These are phyloP conservation scores for Sclerotiophoma versabilis DNA, from an alignment of 2,329 filamentous ascomycete species.

Conservation along the genomic window DNA sequence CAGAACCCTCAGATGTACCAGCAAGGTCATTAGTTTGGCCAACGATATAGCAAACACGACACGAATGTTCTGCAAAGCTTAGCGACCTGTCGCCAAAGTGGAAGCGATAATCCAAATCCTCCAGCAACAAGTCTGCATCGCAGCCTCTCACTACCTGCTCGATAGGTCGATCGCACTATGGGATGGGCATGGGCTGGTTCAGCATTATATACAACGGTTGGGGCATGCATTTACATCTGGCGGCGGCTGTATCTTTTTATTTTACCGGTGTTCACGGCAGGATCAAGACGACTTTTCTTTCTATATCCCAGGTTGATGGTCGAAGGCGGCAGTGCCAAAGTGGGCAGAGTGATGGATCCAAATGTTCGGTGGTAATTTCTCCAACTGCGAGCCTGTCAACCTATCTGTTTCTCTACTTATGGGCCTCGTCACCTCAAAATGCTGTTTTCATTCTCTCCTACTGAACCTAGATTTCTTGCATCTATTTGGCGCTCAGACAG, in stretches of 20 bases:
- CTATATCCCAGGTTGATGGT: slow-evolving; percentile 17
- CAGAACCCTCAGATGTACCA: slow-evolving; percentile 58
- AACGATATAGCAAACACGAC: slow-evolving; percentile 32
- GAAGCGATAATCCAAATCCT: not conserved
- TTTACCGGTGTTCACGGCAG: slow-evolving; percentile 40
- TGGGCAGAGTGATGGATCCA: slow-evolving; percentile 7
- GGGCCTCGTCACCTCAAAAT: slow-evolving; percentile 12
- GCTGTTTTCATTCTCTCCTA: slow-evolving; percentile 5
- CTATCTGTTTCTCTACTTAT: slow-evolving; percentile 7
- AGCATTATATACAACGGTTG: slow-evolving; percentile 40
- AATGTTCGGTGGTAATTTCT: slow-evolving; percentile 11
- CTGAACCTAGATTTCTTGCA: slow-evolving; percentile 17
- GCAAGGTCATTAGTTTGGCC: slow-evolving; percentile 47
- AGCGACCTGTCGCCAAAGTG: slow-evolving; percentile 18
- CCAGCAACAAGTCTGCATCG: not conserved
- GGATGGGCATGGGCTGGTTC: slow-evolving; percentile 21
- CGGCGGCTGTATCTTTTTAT: slow-evolving; percentile 49
- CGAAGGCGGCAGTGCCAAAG: not conserved
- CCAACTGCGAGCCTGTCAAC: slow-evolving; percentile 11
- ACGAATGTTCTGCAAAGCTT: slow-evolving; percentile 30
- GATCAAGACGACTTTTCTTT: slow-evolving; percentile 22
- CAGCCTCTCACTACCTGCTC: not conserved
- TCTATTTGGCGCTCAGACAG: slow-evolving; percentile 19
- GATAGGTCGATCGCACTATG: not conserved
- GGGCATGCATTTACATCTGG: slow-evolving; percentile 49